Percentiles rank a stretch among this genome's conserved stretches.
Evolutionary conservation across 371 early-diverging fungal genomes (phyloP).

Genomic region (Sporodiniella umbellata): DNA sequence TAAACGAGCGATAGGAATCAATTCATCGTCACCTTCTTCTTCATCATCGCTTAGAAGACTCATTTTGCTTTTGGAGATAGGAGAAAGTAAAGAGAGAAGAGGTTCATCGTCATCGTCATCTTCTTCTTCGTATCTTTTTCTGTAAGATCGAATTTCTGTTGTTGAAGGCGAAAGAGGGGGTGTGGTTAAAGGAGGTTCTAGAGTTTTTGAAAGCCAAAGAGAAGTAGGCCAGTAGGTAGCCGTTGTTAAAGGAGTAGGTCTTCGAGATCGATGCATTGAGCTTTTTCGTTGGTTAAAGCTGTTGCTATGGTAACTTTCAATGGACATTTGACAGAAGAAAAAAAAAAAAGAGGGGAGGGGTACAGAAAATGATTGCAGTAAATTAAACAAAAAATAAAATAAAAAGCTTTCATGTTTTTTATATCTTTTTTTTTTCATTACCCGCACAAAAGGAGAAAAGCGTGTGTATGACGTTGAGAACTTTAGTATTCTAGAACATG

Average conservation of each 20-base stretch:
- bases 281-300: too few relatives aligned
- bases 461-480: too few relatives aligned
- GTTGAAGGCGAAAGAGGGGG: conserved; percentile 21
- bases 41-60: conserved; percentile 16
- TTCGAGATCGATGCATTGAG: background rate
- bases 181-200: conserved; percentile 4
- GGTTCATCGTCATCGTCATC: conserved; percentile 25
- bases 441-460: too few relatives aligned
- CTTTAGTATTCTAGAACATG: too few relatives aligned
- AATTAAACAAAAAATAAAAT: too few relatives aligned
- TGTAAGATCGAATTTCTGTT: background rate
- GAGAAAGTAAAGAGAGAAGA: conserved; percentile 1
- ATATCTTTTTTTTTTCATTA: too few relatives aligned
- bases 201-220: background rate
- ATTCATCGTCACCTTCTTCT: conserved; percentile 36
- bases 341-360: background rate
- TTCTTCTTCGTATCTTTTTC: too few relatives aligned
- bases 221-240: background rate
- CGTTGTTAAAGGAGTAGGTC: background rate
- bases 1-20: conserved; percentile 28
- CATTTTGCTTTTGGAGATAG: background rate
- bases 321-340: background rate
- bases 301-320: background rate
- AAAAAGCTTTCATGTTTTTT: background rate
- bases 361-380: too few relatives aligned